These are phyloP conservation scores for Colletotrichum agaves DNA, from an alignment of 2,329 filamentous ascomycete genomes.

Conservation along the genomic window DNA sequence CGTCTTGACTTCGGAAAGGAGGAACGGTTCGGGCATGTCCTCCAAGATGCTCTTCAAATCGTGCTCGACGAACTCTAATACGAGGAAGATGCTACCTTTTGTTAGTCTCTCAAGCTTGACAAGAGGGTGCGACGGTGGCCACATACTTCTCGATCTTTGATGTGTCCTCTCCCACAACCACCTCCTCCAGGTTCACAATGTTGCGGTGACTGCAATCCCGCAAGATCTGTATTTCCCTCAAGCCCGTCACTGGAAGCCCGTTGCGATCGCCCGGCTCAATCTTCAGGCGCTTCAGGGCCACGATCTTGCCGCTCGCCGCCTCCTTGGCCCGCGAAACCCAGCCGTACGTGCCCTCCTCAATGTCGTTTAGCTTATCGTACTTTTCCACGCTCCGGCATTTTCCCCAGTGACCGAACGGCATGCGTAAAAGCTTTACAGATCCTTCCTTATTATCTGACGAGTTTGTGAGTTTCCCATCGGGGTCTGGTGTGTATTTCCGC, in stretches of 20 bases:
- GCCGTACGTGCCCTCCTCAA: slow-evolving; percentile 97
- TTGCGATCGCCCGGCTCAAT: slow-evolving; percentile 78
- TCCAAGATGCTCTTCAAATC: slow-evolving; percentile 93
- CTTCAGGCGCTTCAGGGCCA: slow-evolving; percentile 94
- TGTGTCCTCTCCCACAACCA: slow-evolving; percentile 78
- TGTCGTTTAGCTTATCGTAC: slow-evolving; percentile 94
- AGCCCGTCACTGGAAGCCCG: slow-evolving; percentile 89
- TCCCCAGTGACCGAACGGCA: slow-evolving; percentile 75
- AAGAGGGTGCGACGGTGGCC: slow-evolving; percentile 48
- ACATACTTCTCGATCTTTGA: slow-evolving; percentile 64
- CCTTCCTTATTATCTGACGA: slow-evolving; percentile 40
- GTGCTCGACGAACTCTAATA: slow-evolving; percentile 98
- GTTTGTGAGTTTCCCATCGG: slow-evolving; percentile 37
- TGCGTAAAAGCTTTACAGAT: slow-evolving; percentile 73
- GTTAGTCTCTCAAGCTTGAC: slow-evolving; percentile 39
- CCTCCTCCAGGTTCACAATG: slow-evolving; percentile 83
- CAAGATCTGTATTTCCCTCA: slow-evolving; percentile 93
- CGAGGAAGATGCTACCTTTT: slow-evolving; percentile 80
- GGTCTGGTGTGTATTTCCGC: slow-evolving; percentile 66
- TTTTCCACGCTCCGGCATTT: slow-evolving; percentile 82
- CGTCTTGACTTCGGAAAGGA: slow-evolving; percentile 92
- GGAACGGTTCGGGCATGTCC: slow-evolving; percentile 93
- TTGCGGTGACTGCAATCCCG: slow-evolving; percentile 84
- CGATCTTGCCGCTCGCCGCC: slow-evolving; percentile 77
- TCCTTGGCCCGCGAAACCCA: slow-evolving; percentile 90